Evolutionary conservation across 305 asterid genomes (phyloP).

Genomic region (Solanum hybrid): DNA sequence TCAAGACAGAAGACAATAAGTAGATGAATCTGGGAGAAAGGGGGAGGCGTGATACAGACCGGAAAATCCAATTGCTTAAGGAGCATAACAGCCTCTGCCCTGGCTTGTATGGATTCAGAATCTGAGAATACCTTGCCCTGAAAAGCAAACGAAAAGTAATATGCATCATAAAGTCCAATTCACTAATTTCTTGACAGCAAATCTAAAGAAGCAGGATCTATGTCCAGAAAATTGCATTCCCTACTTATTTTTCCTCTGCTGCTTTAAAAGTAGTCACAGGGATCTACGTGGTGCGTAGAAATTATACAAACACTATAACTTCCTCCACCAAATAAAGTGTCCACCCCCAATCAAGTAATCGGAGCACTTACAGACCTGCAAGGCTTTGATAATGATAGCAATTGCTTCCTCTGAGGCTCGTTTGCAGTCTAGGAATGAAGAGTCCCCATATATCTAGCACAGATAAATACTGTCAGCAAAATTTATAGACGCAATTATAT

Average conservation of each 20-base stretch:
- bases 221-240: conserved; percentile 1
- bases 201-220: not conserved
- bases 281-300: not conserved
- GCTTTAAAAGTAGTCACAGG: not conserved
- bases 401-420: conserved; percentile 85
- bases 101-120: conserved; percentile 94
- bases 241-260: not conserved
- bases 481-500: not conserved
- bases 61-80: conserved; percentile 91
- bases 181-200: not conserved
- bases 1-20: not conserved
- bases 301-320: not conserved
- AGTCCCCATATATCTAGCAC: conserved; percentile 80
- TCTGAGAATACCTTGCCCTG: conserved; percentile 96
- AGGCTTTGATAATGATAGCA: conserved; percentile 49
- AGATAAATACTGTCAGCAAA: not conserved
- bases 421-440: conserved; percentile 91
- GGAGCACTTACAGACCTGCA: conserved; percentile 43
- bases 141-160: not conserved
- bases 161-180: not conserved
- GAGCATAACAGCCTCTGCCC: conserved; percentile 98
- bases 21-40: not conserved
- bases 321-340: not conserved
- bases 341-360: not conserved
- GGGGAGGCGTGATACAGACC: conserved; percentile 31